Evolutionary conservation across 441 rosid genomes (phyloP).

Genomic region (Isatis lusitanica): DNA sequence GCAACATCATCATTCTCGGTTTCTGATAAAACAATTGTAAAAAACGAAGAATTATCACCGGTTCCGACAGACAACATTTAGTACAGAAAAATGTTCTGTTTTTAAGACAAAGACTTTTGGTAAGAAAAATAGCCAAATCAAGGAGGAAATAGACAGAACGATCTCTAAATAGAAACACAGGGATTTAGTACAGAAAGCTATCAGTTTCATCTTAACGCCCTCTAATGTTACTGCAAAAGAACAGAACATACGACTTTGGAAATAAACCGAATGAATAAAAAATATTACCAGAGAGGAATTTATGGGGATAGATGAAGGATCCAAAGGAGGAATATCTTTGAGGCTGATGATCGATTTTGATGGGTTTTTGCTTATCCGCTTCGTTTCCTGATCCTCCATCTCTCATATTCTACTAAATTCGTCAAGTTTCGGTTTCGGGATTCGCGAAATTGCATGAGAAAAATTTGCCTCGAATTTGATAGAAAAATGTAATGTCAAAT

Average conservation of each 20-base stretch:
- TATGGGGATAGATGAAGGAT: slow-evolving; percentile 25
- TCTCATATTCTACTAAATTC: slow-evolving; percentile 11
- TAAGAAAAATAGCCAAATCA: background rate
- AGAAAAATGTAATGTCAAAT: background rate
- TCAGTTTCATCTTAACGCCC: background rate
- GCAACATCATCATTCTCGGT: slow-evolving; percentile 14
- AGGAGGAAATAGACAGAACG: background rate
- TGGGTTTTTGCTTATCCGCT: slow-evolving; percentile 5
- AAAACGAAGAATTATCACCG: background rate
- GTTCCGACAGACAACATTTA: background rate
- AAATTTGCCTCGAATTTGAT: background rate
- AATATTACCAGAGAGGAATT: slow-evolving; percentile 18
- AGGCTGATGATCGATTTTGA: slow-evolving; percentile 26
- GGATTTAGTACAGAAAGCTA: background rate
- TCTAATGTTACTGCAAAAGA: background rate
- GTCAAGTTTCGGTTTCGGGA: background rate
- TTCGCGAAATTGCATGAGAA: background rate
- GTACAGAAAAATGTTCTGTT: too few species aligned
- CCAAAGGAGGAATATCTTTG: slow-evolving; percentile 35
- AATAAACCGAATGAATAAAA: background rate
- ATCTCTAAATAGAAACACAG: background rate
- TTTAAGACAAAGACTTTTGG: background rate
- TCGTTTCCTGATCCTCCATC: slow-evolving; percentile 27
- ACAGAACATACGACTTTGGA: background rate
- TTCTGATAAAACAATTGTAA: slow-evolving; percentile 2